Conservation (phyloP, 1,139 yeast species). For the Geotrichum citri-aurantii region DNA sequence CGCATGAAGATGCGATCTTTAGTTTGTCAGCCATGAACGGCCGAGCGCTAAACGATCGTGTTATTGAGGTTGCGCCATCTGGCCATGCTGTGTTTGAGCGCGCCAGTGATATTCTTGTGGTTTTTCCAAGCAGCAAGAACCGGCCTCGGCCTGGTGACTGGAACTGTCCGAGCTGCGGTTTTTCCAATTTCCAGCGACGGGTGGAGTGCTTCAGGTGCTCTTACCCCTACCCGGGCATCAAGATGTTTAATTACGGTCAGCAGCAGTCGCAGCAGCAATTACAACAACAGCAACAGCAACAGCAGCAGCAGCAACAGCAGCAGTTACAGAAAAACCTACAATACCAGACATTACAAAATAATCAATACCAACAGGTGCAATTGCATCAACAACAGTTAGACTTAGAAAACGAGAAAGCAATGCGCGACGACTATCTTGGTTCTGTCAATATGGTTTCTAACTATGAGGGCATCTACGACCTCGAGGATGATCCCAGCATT, state of each 20-base stretch:
- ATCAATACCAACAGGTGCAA: neutral
- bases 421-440: neutral
- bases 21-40: constrained; percentile 69
- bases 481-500: neutral
- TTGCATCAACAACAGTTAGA: constrained; percentile 44
- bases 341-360: neutral
- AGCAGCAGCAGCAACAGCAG: constrained; percentile 2
- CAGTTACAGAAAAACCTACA: neutral
- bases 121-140: constrained; percentile 84
- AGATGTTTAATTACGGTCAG: constrained; percentile 25
- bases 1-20: constrained; percentile 83
- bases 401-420: neutral
- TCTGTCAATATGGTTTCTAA: neutral
- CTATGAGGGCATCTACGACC: neutral
- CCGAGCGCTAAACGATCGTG: constrained; percentile 62
- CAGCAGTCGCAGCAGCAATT: constrained; percentile 1
- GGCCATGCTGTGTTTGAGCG: constrained; percentile 68
- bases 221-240: constrained; percentile 60
- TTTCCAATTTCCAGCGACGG: constrained; percentile 89
- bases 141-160: constrained; percentile 96
- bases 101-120: constrained; percentile 73
- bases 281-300: constrained; percentile 1
- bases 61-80: constrained; percentile 83
- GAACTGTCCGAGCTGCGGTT: constrained; percentile 96
- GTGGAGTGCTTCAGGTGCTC: constrained; percentile 93